Evolutionary conservation across 2,329 filamentous ascomycete genomes (phyloP), one percentile per base, ranked within the genome.

Genomic region (Cordyceps pruinosa): DNA sequence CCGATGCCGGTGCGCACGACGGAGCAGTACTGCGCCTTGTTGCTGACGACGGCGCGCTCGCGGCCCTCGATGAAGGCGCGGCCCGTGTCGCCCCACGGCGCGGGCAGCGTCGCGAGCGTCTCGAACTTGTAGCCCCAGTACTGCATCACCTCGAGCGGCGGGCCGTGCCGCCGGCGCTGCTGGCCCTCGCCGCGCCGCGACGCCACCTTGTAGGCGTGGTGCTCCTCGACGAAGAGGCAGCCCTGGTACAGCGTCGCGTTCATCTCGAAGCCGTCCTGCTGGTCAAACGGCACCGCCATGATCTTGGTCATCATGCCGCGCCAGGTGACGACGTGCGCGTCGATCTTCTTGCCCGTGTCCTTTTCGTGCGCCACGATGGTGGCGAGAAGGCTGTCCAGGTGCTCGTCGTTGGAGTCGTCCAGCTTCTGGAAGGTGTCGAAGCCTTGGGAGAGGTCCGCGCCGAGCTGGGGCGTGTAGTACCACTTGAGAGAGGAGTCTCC

Each of bases 51-150:
- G 56, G 87, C 77, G 3, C 83, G 70, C 44, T 88, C 84, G 28
- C 94, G 84, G 57, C 73, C 75, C 68, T 96, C 92, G 61, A 99
- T 97, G 58, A 86, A 84, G 1, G 89, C 86, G 57, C 89, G 83
- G 1, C 85, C 75, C 0, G 84, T 87, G 57, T 87, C 82, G 55
- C 81, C 85, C 85, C 92, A 97, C 1, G 87, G 81, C 2, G 79
- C 74, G 2, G 89, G 86, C 4, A 97, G 74, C 2, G 94, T 86
- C 7, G 86, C 85, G 2, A 99, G 73, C 0, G 90, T 88, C 72
- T 99, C 94, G 66, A 99, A 99, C 69, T 99, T 99, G 76, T 99
- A 99, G 35, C 89, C 93, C 93, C 93, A 97, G 68, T 86, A 99
- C 50, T 87, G 85, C 91, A 97, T 97, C 61, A 92, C 77, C 58